These are phyloP conservation scores for Heliamphora pulchella DNA, from an alignment of 179 eudicot species.

Conservation along the genomic window DNA sequence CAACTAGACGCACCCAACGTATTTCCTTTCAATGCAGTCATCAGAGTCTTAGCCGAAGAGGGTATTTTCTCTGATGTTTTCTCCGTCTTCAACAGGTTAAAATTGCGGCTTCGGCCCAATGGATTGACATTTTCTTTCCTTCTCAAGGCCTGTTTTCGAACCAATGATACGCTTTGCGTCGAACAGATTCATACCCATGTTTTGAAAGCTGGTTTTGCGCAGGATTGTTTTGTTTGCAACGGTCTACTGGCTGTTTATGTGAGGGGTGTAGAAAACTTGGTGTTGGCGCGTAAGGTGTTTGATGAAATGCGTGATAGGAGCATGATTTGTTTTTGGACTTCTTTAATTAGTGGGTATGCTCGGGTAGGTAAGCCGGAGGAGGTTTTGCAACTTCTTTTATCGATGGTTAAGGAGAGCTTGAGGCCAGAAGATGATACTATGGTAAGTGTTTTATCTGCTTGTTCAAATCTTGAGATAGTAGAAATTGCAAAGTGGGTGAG, in stretches of 20 bases:
- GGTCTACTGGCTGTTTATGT: slow-evolving; percentile 52
- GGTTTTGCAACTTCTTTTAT: slow-evolving; percentile 44
- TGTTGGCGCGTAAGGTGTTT: slow-evolving; percentile 51
- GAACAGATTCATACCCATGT: slow-evolving; percentile 50
- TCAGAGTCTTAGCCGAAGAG: slow-evolving; percentile 53
- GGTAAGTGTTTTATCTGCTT: slow-evolving; percentile 68
- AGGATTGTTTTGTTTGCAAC: slow-evolving; percentile 49
- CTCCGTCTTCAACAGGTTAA: slow-evolving; percentile 35
- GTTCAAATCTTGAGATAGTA: slow-evolving; percentile 40
- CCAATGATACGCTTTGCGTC: slow-evolving; percentile 18
- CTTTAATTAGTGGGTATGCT: slow-evolving; percentile 62
- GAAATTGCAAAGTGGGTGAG: slow-evolving; percentile 45
- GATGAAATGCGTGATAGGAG: slow-evolving; percentile 64
- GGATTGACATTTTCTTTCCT: slow-evolving; percentile 71
- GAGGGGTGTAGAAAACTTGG: slow-evolving; percentile 42
- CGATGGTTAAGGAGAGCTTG: slow-evolving; percentile 42
- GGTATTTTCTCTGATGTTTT: slow-evolving; percentile 36
- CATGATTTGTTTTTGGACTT: slow-evolving; percentile 54
- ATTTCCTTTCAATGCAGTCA: slow-evolving; percentile 73
- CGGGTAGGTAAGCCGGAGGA: slow-evolving; percentile 39
- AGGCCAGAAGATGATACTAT: slow-evolving; percentile 53
- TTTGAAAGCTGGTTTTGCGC: slow-evolving; percentile 39
- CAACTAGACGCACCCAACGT: slow-evolving; percentile 46
- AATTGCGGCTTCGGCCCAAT: slow-evolving; percentile 46
- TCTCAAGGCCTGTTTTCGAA: slow-evolving; percentile 49